These are phyloP conservation scores for Colletotrichum brevisporum DNA, from an alignment of 2,329 filamentous ascomycete species.

Conservation along the genomic window DNA sequence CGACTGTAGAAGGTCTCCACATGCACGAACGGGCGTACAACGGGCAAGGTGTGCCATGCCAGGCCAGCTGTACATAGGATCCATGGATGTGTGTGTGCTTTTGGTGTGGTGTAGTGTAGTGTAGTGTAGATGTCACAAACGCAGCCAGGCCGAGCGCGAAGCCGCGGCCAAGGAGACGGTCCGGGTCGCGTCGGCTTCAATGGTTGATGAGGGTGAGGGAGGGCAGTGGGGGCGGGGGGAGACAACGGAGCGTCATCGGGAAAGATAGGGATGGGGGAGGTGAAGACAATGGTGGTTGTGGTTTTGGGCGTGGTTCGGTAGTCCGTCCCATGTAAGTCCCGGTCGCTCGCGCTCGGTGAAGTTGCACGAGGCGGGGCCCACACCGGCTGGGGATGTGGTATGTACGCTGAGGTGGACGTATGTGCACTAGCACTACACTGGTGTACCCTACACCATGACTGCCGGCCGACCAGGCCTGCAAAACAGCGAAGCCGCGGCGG, in stretches of 20 bases:
- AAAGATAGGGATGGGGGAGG: conserved; percentile 37
- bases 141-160: conserved; percentile 30
- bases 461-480: conserved; percentile 7
- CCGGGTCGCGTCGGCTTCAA: conserved; percentile 36
- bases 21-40: conserved; percentile 27
- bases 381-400: neutral
- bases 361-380: conserved; percentile 14
- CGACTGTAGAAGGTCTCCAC: conserved; percentile 26
- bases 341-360: neutral
- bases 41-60: conserved; percentile 14
- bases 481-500: neutral
- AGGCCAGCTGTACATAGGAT: conserved; percentile 6
- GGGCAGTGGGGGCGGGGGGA: conserved; percentile 34
- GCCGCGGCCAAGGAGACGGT: conserved; percentile 34
- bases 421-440: no score
- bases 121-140: no score
- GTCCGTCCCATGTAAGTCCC: conserved; percentile 25
- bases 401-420: neutral
- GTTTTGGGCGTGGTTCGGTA: neutral
- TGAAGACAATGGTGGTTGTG: neutral
- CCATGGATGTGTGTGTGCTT: neutral
- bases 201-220: neutral
- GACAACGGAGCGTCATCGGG: conserved; percentile 22
- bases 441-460: neutral
- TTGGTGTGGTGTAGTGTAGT: no score